Base-by-base conservation (phyloP, 192 early-diverging fungal genomes). In the Phlyctochytrium bullatum region DNA sequence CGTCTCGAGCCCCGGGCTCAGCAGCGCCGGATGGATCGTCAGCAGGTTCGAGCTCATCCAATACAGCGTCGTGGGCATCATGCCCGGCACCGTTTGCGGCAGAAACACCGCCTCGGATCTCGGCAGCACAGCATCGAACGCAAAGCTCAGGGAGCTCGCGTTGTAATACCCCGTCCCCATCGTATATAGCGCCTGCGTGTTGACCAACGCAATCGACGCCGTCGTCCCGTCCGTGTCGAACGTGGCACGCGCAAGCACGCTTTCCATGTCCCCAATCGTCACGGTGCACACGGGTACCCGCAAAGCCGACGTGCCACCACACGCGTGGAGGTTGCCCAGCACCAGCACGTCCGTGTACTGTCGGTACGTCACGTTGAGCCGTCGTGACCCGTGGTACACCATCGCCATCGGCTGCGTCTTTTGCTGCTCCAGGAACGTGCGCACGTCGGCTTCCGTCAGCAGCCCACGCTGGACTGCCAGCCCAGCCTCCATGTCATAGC, bases 1-100 rank as follows among this genome's bases (percentile, higher is more conserved):
- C 0, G 68, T 66, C 62, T 76, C 74, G 4, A 76, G 35, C 3
- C 74, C 74, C 10, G 65, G 35, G 23, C 35, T 52, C 25, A 76
- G 57, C 3, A 47, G 14, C 0, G 74, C 50, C 25, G 51, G 36
- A 12, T 60, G 53, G 27, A 76, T 32, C 27, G 63, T 34, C 27
- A 61, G 59, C 57, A 71, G 30, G 36, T 76, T 67, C 17, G 69
- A 40, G 2, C 69, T 32, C 3, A 65, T 65, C 74, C 68, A 71
- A 57, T 63, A 76, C 16, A 76, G 47, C 2, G 71, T 51, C 25
- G 74, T 57, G 47, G 35, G 35, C 25, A 68, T 34, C 28, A 57
- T 59, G 2, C 74, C 74, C 28, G 68, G 68, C 23, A 69, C 51
- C 27, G 59, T 69, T 6, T 58, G 27, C 2, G 59, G 61, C 10